phyloP scores from a whole-genome alignment of 305 asterid genomes.

The Fraxinus floribunda region DNA sequence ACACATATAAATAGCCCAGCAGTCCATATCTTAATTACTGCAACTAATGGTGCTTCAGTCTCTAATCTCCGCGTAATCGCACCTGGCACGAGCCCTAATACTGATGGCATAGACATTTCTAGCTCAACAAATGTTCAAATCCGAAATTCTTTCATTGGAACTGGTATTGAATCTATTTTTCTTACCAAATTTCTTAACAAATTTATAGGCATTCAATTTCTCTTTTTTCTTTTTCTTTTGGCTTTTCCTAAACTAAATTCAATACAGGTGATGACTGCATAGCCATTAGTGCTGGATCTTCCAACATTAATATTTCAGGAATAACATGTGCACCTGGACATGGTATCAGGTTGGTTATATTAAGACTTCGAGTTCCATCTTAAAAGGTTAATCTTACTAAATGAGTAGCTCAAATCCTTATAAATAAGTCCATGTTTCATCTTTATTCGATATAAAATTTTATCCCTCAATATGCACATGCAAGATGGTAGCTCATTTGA shows the following conservation, averaged over 20 bases:
- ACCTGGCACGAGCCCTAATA: slow-evolving; percentile 60
- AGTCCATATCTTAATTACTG: slow-evolving; percentile 43
- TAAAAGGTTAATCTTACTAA: no score
- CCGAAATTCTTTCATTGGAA: slow-evolving; percentile 46
- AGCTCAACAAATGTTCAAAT: slow-evolving; percentile 39
- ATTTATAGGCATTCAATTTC: background rate
- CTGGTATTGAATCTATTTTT: slow-evolving; percentile 33
- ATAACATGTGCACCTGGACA: slow-evolving; percentile 72
- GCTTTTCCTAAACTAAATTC: background rate
- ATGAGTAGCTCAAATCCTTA: background rate
- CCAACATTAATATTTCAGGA: slow-evolving; percentile 40
- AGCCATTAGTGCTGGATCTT: slow-evolving; percentile 58
- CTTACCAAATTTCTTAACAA: background rate
- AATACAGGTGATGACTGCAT: slow-evolving; percentile 61
- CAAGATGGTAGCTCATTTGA: background rate
- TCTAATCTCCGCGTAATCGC: slow-evolving; percentile 51
- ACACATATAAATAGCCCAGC: slow-evolving; percentile 48
- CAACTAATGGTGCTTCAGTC: slow-evolving; percentile 34
- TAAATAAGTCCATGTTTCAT: background rate
- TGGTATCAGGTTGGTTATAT: slow-evolving; percentile 50
- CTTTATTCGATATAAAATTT: background rate
- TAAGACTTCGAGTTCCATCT: background rate
- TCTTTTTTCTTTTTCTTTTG: background rate
- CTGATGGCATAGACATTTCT: slow-evolving; percentile 58
- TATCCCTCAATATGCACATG: no score